A percentile compares a stretch with the other conserved stretches of the same genome.
These are phyloP conservation scores for Purshia tridentata DNA, from an alignment of 306 rosid genomes.

Conservation along the genomic window DNA sequence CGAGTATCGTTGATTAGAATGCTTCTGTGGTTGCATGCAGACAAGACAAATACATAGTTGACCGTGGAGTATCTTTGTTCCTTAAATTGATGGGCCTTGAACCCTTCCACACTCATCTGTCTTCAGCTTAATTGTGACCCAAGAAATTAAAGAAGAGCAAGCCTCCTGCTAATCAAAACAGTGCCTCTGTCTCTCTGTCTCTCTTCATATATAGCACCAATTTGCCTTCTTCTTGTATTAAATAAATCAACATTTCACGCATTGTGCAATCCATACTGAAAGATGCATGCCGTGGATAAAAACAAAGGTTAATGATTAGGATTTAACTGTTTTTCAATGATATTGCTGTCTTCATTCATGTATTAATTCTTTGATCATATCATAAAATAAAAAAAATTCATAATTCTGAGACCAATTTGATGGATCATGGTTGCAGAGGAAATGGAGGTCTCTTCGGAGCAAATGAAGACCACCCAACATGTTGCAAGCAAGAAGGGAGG, in stretches of 20 bases:
- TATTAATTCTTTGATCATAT: not conserved
- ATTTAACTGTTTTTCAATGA: not conserved
- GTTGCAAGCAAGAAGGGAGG: conserved; percentile 59
- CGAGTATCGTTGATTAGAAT: no score
- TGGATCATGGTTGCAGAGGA: conserved; percentile 12
- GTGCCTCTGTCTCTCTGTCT: no score
- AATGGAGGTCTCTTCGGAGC: conserved; percentile 39
- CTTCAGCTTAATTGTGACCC: no score
- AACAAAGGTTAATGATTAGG: not conserved
- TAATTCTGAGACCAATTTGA: not conserved
- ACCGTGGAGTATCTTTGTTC: no score
- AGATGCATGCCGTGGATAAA: conserved; percentile 1
- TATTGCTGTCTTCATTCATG: not conserved
- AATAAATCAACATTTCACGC: not conserved
- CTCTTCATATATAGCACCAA: not conserved
- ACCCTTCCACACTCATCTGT: no score
- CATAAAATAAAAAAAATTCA: not conserved
- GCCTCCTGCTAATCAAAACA: no score
- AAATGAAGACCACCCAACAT: conserved; percentile 30
- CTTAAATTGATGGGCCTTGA: no score
- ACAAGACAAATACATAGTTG: no score
- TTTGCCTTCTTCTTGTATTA: not conserved
- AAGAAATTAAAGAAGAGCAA: no score
- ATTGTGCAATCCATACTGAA: not conserved
- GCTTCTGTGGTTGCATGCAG: no score